A percentile compares a stretch with the other conserved stretches of the same genome.
phyloP scores from a whole-genome alignment of 176 grass and related monocot genomes.

The Neostapfia colusana region DNA sequence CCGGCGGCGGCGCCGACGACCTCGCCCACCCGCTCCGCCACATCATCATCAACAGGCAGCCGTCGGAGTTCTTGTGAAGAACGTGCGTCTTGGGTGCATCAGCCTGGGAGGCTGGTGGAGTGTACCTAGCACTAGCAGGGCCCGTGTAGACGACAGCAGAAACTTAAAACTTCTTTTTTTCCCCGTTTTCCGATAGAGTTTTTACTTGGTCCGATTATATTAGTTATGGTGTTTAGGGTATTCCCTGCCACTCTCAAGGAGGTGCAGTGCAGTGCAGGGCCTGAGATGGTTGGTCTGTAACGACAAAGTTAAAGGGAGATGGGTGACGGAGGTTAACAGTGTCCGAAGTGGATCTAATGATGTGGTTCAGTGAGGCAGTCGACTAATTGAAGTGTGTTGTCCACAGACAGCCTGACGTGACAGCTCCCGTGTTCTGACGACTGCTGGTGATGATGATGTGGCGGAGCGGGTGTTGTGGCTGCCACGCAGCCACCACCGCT shows the following conservation, averaged over 20 bases:
- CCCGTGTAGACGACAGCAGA: neutral
- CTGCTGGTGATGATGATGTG: neutral
- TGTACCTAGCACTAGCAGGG: neutral
- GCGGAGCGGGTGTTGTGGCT: no score
- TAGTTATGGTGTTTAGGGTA: constrained; percentile 15
- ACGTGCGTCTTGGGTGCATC: neutral
- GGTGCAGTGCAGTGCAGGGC: constrained; percentile 16
- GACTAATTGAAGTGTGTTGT: neutral
- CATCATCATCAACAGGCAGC: constrained; percentile 63
- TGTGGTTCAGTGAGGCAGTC: neutral
- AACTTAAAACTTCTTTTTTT: neutral
- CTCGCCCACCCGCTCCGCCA: constrained; percentile 78
- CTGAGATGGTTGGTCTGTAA: constrained; percentile 35
- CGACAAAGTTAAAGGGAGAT: constrained; percentile 26
- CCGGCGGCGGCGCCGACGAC: constrained; percentile 63
- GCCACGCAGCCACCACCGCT: no score
- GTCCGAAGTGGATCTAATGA: constrained; percentile 25
- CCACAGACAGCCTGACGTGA: no score
- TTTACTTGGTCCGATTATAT: neutral
- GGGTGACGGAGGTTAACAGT: neutral
- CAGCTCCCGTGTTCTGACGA: neutral
- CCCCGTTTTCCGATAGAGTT: neutral
- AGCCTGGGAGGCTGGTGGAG: neutral
- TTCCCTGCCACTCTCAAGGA: constrained; percentile 25
- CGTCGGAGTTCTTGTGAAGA: constrained; percentile 49